Base-by-base conservation (phyloP, 768 basidiomycete genomes). In the Tulasnella sp. region DNA sequence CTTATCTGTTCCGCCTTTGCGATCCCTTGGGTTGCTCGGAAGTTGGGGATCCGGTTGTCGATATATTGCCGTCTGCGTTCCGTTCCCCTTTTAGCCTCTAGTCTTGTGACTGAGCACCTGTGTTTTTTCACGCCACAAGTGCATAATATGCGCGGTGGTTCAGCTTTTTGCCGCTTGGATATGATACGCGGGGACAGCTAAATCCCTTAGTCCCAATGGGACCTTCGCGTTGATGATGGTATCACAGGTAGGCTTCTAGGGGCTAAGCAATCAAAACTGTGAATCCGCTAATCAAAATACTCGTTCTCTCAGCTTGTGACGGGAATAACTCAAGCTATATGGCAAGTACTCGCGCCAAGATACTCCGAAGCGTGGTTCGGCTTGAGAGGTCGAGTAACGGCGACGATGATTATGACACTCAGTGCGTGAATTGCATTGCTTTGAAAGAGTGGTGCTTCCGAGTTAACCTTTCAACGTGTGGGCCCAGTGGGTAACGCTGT, bases 291-390 rank as follows among this genome's bases (percentile, higher is more conserved):
- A 32, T 11, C 14, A 7, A 63, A 35, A 1, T 36, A 44, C 32
- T 35, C 41, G 40, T 35, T 67, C 63, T 0, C 52, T 59, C 34
- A 92, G 90, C 75, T 88, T 16, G 83, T 92, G 40, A 83, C 86
- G 5, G 86, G 85, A 1, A 79, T 90, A 52, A 82, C 90, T 1
- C 89, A 91, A 77, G 87, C 91, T 3, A 80, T 88, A 12, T 93
- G 87, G 78, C 91, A 91, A 79, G 85, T 93, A 26, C 80, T 93
- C 11, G 90, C 89, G 5, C 90, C 92, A 1, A 88, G 86, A 69
- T 94, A 90, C 79, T 92, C 92, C 0, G 90, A 94, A 77, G 86
- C 81, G 35, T 94, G 92, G 92, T 94, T 94, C 76, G 87, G 90
- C 74, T 80, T 92, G 66, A 82, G 85, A 73, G 87, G 88, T 16